Base-by-base conservation (phyloP, 2,329 filamentous ascomycete genomes). In the Taxawa tesnikishii region DNA sequence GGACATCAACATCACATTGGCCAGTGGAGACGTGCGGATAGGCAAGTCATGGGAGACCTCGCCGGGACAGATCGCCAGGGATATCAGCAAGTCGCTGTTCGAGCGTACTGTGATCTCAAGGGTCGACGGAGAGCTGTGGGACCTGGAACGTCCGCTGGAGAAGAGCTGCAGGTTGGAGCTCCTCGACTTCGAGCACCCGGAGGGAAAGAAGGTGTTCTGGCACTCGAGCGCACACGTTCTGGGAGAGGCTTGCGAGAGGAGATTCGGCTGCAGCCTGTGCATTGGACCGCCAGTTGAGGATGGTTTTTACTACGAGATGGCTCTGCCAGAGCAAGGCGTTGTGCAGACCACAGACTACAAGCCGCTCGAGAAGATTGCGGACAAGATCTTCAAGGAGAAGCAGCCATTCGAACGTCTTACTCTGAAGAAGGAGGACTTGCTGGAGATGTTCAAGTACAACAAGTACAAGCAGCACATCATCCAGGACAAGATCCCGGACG, bases 401-500 rank as follows among this genome's bases (percentile, higher is more conserved):
- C 88, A 96, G 60, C 78, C 78, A 31, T 96, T 96, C 54, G 82
- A 94, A 65, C 77, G 90, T 38, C 66, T 96, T 29, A 80, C 80
- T 42, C 73, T 94, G 51, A 81, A 81, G 43, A 96, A 96, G 62
- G 81, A 88, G 33, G 79, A 96, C 44, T 70, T 96, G 31, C 73
- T 90, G 32, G 84, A 94, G 55, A 94, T 96, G 83, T 96, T 96
- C 67, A 75, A 77, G 47, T 92, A 93, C 69, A 94, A 92, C 70
- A 90, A 90, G 57, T 96, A 94, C 68, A 96, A 98, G 73, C 77
- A 93, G 55, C 83, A 94, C 58, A 93, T 96, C 58, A 96, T 98
- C 63, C 79, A 84, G 47, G 81, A 85, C 65, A 85, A 92, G 59
- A 83, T 96, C 39, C 68, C 78, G 24, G 84, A 94, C 46, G 85